Evolutionary conservation across 495 filamentous ascomycete genomes (phyloP).

Genomic region (Glarea lozoyensis): DNA sequence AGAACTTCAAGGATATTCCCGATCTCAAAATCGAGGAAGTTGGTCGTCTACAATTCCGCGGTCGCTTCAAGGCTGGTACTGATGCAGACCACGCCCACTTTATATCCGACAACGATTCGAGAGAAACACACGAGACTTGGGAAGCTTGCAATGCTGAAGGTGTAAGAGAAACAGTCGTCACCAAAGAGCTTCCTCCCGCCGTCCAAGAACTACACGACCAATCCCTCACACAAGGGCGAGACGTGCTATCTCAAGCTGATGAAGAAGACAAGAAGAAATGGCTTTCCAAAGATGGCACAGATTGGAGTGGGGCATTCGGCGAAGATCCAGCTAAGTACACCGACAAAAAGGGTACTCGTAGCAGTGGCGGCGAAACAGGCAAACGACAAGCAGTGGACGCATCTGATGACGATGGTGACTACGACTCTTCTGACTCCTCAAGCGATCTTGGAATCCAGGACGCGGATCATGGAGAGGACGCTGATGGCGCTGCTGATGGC

Average conservation of each 20-base stretch:
- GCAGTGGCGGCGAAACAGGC: constrained; percentile 8
- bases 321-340: constrained; percentile 41
- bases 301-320: constrained; percentile 84
- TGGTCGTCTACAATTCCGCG: constrained; percentile 70
- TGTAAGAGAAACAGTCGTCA: constrained; percentile 58
- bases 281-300: constrained; percentile 69
- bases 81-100: constrained; percentile 80
- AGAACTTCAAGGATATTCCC: constrained; percentile 54
- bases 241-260: constrained; percentile 62
- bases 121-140: constrained; percentile 93
- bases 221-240: constrained; percentile 65
- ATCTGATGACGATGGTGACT: constrained; percentile 40
- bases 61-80: constrained; percentile 79
- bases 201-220: constrained; percentile 69
- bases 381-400: constrained; percentile 36
- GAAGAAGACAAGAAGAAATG: constrained; percentile 66
- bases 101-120: constrained; percentile 75
- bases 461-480: constrained; percentile 20
- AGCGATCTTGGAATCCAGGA: constrained; percentile 37
- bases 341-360: neutral
- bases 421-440: constrained; percentile 24
- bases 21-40: constrained; percentile 63
- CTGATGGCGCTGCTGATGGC: constrained; percentile 7
- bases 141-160: constrained; percentile 83
- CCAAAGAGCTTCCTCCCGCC: constrained; percentile 54